Percentiles rank a stretch among this genome's conserved stretches.
phyloP scores from a whole-genome alignment of 176 grass and related monocot species.

The Neostapfia colusana region DNA sequence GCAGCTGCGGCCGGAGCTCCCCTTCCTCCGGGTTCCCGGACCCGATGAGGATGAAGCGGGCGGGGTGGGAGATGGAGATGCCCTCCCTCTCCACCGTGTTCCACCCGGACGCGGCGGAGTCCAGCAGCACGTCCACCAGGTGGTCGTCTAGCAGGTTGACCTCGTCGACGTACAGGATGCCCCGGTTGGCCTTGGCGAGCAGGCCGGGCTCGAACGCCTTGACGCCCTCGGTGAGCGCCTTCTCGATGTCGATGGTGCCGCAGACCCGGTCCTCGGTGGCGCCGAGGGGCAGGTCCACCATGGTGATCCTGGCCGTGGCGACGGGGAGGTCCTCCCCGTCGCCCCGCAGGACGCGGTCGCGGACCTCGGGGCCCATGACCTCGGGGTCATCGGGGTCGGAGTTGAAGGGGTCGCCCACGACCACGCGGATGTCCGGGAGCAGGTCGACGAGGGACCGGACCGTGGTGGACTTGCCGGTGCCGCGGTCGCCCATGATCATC shows the following conservation, averaged over 20 bases:
- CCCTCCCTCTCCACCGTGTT: conserved; percentile 99
- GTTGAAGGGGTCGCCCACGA: conserved; percentile 91
- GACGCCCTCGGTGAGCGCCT: conserved; percentile 93
- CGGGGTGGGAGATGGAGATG: conserved; percentile 96
- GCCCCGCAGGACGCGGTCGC: conserved; percentile 54
- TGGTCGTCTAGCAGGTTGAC: conserved; percentile 95
- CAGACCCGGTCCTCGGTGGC: conserved; percentile 97
- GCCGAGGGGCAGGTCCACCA: conserved; percentile 96
- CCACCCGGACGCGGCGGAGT: conserved; percentile 84
- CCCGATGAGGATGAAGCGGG: conserved; percentile 93
- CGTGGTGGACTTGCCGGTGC: conserved; percentile 93
- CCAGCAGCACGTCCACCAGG: conserved; percentile 88
- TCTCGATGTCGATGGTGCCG: conserved; percentile 99
- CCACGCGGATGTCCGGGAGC: conserved; percentile 83
- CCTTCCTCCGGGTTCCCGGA: conserved; percentile 97
- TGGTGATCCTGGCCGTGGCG: conserved; percentile 70
- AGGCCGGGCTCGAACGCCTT: conserved; percentile 96
- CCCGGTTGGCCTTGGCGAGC: conserved; percentile 94
- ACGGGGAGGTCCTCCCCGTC: conserved; percentile 39
- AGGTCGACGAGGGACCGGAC: conserved; percentile 95
- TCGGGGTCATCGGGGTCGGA: conserved; percentile 93
- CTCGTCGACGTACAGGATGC: conserved; percentile 96
- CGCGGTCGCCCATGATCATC: conserved; percentile 99
- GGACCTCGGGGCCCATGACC: conserved; percentile 77
- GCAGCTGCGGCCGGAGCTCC: conserved; percentile 89